Percentiles rank a stretch among this genome's conserved stretches.
Conservation (phyloP, 306 rosid species). For the Echinosophora koreensis region DNA sequence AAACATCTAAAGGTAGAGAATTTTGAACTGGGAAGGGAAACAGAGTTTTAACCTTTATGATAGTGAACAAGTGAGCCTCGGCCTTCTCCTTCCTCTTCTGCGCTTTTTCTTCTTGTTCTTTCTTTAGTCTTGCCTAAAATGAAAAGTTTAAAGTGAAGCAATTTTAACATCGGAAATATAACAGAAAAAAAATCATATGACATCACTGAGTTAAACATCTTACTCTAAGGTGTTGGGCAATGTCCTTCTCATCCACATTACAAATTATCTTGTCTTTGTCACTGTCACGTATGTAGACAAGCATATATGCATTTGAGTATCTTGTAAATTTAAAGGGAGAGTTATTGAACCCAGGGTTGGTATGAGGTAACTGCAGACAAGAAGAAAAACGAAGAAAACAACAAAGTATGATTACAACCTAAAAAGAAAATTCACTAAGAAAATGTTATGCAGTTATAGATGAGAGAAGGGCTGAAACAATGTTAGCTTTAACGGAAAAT, state of each 20-base stretch:
- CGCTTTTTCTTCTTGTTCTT: conserved; percentile 91
- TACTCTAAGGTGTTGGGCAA: conserved; percentile 92
- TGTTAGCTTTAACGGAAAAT: not conserved
- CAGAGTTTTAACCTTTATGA: conserved; percentile 67
- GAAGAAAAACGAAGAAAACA: conserved; percentile 28
- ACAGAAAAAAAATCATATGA: conserved; percentile 23
- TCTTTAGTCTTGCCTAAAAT: conserved; percentile 82
- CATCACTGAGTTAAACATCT: conserved; percentile 31
- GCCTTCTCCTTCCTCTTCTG: conserved; percentile 85
- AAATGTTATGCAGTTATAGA: conserved; percentile 11
- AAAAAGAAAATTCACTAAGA: not conserved
- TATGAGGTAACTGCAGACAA: conserved; percentile 73
- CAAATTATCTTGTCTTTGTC: conserved; percentile 93
- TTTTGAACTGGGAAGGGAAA: conserved; percentile 1
- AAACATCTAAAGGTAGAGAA: conserved; percentile 16
- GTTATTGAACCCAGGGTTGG: conserved; percentile 90
- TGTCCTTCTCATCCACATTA: conserved; percentile 89
- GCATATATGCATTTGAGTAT: conserved; percentile 95
- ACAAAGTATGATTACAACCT: not conserved
- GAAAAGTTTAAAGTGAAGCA: conserved; percentile 19
- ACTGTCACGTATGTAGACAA: conserved; percentile 89
- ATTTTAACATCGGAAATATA: conserved; percentile 15
- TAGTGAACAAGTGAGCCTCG: conserved; percentile 89
- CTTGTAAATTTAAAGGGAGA: conserved; percentile 90
- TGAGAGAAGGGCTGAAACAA: conserved; percentile 8